These are phyloP conservation scores for Trypanosoma mega DNA, from an alignment of 208 protist genomes.

Conservation along the genomic window DNA sequence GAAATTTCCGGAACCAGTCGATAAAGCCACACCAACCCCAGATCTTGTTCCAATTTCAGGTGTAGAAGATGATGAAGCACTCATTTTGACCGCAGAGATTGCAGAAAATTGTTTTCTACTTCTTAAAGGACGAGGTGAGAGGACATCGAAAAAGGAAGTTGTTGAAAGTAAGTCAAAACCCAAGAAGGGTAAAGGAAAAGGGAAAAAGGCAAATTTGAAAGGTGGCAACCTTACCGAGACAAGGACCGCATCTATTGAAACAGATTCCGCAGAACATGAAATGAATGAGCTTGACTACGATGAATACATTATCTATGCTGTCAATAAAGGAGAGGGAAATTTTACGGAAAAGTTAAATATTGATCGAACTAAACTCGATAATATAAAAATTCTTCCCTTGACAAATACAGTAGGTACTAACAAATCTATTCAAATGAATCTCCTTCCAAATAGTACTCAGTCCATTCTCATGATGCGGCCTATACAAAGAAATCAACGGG, in stretches of 20 bases:
- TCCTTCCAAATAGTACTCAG: constrained; percentile 5
- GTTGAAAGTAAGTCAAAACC: not conserved
- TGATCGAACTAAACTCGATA: constrained; percentile 18
- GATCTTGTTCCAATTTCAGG: too few species aligned
- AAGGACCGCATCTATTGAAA: not conserved
- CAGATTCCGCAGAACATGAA: not conserved
- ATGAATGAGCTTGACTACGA: not conserved
- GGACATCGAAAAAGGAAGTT: not conserved
- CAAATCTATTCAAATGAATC: constrained; percentile 14
- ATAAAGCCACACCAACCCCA: too few species aligned
- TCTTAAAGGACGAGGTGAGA: not conserved
- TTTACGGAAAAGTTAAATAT: constrained; percentile 6
- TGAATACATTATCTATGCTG: not conserved
- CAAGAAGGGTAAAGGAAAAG: not conserved
- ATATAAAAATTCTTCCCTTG: constrained; percentile 3
- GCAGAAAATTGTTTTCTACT: not conserved
- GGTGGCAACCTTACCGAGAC: not conserved
- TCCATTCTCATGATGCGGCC: constrained; percentile 12
- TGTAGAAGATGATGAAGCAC: not conserved
- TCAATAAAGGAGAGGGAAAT: constrained; percentile 11
- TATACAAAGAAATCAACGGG: constrained; percentile 8
- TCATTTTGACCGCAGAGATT: not conserved
- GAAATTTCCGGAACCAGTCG: too few species aligned
- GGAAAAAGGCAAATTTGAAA: not conserved
- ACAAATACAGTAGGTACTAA: not conserved